Conservation (phyloP, 768 basidiomycete species). For the Royoungia palumana region DNA sequence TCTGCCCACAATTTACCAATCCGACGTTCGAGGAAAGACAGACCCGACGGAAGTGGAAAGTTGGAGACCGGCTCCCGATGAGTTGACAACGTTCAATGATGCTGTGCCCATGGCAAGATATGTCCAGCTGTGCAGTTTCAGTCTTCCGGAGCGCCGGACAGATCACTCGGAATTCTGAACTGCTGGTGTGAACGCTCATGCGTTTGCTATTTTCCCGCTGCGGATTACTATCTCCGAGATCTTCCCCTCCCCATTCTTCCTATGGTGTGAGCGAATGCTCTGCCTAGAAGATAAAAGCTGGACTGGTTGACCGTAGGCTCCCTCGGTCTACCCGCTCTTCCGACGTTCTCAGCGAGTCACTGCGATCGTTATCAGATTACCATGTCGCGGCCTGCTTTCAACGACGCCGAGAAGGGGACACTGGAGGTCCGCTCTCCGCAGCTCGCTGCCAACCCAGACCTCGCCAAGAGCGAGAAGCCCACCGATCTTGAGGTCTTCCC, state of each 20-base stretch:
- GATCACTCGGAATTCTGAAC: conserved; percentile 13
- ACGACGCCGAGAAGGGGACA: conserved; percentile 59
- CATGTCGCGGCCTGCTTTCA: conserved; percentile 47
- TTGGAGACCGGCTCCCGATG: conserved; percentile 14
- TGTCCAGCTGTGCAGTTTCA: neutral
- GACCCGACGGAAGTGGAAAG: conserved; percentile 1
- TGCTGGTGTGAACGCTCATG: conserved; percentile 12
- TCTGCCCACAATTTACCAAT: neutral
- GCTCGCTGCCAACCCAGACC: conserved; percentile 24
- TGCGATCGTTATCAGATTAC: conserved; percentile 1
- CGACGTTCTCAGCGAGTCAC: conserved; percentile 12
- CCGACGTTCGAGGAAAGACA: neutral
- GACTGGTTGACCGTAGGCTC: neutral
- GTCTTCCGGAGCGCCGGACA: conserved; percentile 1
- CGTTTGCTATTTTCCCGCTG: conserved; percentile 2
- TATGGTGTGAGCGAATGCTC: conserved; percentile 5
- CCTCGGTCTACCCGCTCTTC: conserved; percentile 1
- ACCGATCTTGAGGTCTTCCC: conserved; percentile 27
- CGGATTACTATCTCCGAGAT: conserved; percentile 17
- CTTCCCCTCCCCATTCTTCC: conserved; percentile 4
- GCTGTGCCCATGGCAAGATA: conserved; percentile 2
- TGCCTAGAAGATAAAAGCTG: conserved; percentile 23
- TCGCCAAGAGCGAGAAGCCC: conserved; percentile 39
- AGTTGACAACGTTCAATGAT: neutral
- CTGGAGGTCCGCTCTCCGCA: conserved; percentile 42